Evolutionary conservation across 805 yeast species (phyloP), one percentile per base, ranked within the genome.

Genomic region (Blastobotrys robertii): DNA sequence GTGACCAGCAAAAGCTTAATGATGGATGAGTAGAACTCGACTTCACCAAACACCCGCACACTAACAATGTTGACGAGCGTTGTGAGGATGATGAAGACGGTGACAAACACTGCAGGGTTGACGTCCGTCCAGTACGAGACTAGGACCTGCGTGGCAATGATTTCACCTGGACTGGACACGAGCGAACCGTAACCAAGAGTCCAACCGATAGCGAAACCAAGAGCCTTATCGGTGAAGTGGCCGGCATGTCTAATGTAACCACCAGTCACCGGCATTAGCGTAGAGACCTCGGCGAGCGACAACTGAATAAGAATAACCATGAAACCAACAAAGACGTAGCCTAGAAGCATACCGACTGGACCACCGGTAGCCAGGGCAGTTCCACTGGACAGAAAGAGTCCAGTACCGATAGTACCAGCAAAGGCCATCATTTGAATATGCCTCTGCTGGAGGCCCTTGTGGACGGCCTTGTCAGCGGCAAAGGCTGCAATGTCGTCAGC

Each of bases 361-460:
- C 94, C 94, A 10, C 84, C 86, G 9, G 69, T 59, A n/a, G 70
- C 67, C 43, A 84, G 67, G 1, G 88, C 79, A 11, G 77, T 64
- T 44, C 87, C 86, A 2, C 88, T 80, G 54, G 88, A 86, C 51
- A 84, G 79, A 50, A 84, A 66, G 44, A 84, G 68, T 56, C 88
- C 94, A 1, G 92, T 82, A 44, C 92, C 92, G 41, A 84, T 63
- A 7, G 90, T 84, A 51, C 92, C 90, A 51, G 92, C 94, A 50
- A 84, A 76, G 50, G 92, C 82, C 56, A 81, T 77, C 82, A 81
- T 77, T 44, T 77, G 70, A 49, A 79, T 69, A 55, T 80, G 86
- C 42, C 86, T 60, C 38, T 82, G 72, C 49, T 70, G 65, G 46
- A 70, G 55, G 41, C 63, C 64, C 46, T 68, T 41, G 42, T 54